Evolutionary conservation across 257 asterid species (phyloP).

Genomic region (Rauvolfia tetraphylla): DNA sequence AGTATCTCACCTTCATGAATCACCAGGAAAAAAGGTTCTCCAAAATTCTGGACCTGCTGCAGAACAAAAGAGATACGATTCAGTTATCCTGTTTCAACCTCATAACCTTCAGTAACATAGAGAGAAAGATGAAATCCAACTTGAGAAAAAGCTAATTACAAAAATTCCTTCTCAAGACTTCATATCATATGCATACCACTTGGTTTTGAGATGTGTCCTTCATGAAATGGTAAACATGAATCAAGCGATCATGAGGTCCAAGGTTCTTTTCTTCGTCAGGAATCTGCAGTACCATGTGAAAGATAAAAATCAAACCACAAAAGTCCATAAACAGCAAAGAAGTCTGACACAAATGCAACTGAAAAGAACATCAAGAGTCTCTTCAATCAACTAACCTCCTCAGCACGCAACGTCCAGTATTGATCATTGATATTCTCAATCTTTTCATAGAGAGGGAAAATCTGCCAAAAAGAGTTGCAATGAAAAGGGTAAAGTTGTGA

Average conservation of each 20-base stretch:
- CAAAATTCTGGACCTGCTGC: conserved; percentile 31
- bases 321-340: background rate
- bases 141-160: background rate
- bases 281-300: conserved; percentile 15
- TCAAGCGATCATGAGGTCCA: conserved; percentile 31
- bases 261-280: conserved; percentile 31
- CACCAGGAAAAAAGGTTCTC: conserved; percentile 30
- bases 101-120: background rate
- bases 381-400: conserved; percentile 49
- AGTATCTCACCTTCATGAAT: conserved; percentile 27
- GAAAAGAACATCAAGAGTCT: background rate
- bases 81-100: background rate
- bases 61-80: background rate
- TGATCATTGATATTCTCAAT: conserved; percentile 88
- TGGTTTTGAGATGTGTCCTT: conserved; percentile 28
- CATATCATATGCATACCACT: conserved; percentile 12
- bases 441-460: conserved; percentile 64
- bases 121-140: background rate
- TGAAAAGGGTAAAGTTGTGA: background rate
- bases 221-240: conserved; percentile 31
- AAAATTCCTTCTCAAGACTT: background rate
- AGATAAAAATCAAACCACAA: background rate
- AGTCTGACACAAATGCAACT: background rate
- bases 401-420: conserved; percentile 84
- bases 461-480: conserved; percentile 37